Evolutionary conservation across 2,329 filamentous ascomycete genomes (phyloP).

Genomic region (Aspergillus texensis): DNA sequence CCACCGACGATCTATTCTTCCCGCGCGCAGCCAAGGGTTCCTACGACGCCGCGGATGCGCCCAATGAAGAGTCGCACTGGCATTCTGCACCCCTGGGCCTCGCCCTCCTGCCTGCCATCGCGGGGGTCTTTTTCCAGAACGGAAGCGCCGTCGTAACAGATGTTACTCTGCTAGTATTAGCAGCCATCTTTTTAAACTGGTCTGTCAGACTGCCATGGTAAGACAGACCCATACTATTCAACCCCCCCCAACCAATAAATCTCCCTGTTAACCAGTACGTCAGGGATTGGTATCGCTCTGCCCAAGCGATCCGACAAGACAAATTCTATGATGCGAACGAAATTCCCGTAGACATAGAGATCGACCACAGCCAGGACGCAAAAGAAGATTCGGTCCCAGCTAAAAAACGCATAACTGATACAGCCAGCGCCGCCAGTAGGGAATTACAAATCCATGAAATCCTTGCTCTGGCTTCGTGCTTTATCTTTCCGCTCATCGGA

Average conservation of each 20-base stretch:
- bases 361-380: conserved; percentile 26
- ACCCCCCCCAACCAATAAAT: not conserved
- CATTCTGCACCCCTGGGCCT: conserved; percentile 80
- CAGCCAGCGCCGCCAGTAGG: conserved; percentile 47
- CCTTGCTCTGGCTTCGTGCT: conserved; percentile 74
- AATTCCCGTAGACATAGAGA: conserved; percentile 27
- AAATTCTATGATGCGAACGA: conserved; percentile 24
- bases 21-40: conserved; percentile 50
- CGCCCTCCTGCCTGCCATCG: conserved; percentile 82
- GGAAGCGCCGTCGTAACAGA: conserved; percentile 84
- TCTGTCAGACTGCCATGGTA: conserved; percentile 88
- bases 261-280: conserved; percentile 11
- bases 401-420: conserved; percentile 15
- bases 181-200: conserved; percentile 88
- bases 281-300: conserved; percentile 74
- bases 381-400: not conserved
- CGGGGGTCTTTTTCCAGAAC: conserved; percentile 80
- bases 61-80: conserved; percentile 67
- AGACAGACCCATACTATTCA: conserved; percentile 30
- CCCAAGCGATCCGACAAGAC: conserved; percentile 62
- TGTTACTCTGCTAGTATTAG: conserved; percentile 75
- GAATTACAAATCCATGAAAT: conserved; percentile 77
- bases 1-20: conserved; percentile 70
- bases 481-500: conserved; percentile 75
- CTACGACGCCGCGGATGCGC: conserved; percentile 30